Evolutionary conservation across 345 rosid species (phyloP), one percentile per base, ranked within the genome.

Genomic region (Jatropha curcas): DNA sequence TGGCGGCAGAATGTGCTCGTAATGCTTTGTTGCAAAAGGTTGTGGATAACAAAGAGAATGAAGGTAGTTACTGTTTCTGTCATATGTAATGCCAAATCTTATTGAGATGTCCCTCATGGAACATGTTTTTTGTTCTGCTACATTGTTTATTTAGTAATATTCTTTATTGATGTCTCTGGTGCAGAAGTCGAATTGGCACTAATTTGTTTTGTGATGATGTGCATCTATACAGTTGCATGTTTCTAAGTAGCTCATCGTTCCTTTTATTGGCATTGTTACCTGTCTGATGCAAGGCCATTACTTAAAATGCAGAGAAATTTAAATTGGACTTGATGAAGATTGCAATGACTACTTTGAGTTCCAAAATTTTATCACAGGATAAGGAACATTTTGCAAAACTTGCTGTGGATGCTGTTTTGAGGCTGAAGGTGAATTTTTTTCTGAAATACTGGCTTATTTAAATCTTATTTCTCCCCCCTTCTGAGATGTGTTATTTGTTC

Each of bases 1-100:
- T 95, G 98, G 99, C 98, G 31, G 89, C 97, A 19, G 97, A 95
- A 79, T 89, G 98, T 78, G 98, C 98, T 64, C 92, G 87, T 58
- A 69, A 86, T 76, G 97, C 96, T 60, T 70, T 95, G 79, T 75
- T 86, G 78, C 75, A 76, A 79, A 87, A 83, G 80, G 96, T 87
- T 22, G 80, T 82, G 59, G 94, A 92, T 80, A 92, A 95, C 79
- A 95, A 92, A 82, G 93, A 82, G 55, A 61, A 95, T 76, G 81
- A 88, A 83, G 99, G 99, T 95, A 68, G 17, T 35, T 22, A 27
- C 39, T 37, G 51, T 66, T 24, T 13, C 62, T 57, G 16, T 11
- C 25, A 25, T 57, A 25, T 19, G 19, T 20, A 31, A 28, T 31
- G 39, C 16, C 11, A 27, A 19, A 31, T 31, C 7, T 28, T 50